Conservation (phyloP, 169 alveolate species). For the Plasmodium gaboni region DNA sequence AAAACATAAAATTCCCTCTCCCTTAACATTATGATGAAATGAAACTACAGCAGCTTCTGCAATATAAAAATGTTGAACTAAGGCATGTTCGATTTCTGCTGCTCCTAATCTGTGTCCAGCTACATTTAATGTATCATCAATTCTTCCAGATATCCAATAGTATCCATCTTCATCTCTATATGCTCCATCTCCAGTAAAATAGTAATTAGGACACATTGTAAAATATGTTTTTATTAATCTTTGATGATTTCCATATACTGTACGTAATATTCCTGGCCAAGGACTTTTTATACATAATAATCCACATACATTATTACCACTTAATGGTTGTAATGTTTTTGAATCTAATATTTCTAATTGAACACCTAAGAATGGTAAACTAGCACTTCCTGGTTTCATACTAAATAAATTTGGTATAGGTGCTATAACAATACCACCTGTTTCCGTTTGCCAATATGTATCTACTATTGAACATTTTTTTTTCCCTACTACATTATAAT, state of each 20-base stretch:
- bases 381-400: conserved; percentile 96
- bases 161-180: conserved; percentile 94
- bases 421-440: conserved; percentile 95
- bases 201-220: conserved; percentile 89
- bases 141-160: conserved; percentile 96
- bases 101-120: conserved; percentile 95
- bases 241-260: conserved; percentile 91
- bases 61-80: conserved; percentile 89
- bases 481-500: conserved; percentile 85
- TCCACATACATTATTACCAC: conserved; percentile 88
- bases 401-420: conserved; percentile 93
- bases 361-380: conserved; percentile 89
- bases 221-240: conserved; percentile 89
- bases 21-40: conserved; percentile 94
- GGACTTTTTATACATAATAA: conserved; percentile 90
- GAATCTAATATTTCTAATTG: conserved; percentile 92
- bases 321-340: conserved; percentile 88
- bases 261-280: conserved; percentile 94
- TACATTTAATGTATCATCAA: conserved; percentile 96
- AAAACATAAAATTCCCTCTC: conserved; percentile 93
- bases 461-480: conserved; percentile 92
- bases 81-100: conserved; percentile 95
- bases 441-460: conserved; percentile 98
- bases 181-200: conserved; percentile 98
- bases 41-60: conserved; percentile 96